Evolutionary conservation across 2,329 filamentous ascomycete species (phyloP), one percentile per base, ranked within the genome.

Genomic region (Penicillium oxalicum): DNA sequence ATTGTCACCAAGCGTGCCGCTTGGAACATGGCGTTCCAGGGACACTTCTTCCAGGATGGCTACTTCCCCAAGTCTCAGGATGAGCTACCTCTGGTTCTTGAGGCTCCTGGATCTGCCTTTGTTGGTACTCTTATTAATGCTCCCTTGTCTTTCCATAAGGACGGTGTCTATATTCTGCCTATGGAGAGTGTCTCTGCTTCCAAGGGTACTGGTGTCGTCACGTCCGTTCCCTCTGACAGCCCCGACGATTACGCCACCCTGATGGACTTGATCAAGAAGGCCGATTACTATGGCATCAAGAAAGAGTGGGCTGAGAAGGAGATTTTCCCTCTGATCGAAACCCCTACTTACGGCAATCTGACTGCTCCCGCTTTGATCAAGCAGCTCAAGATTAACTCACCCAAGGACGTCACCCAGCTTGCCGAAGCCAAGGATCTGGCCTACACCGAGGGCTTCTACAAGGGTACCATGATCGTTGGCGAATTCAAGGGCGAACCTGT

Each of bases 381-480:
- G 75, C 83, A 93, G 69, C 78, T 96, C 68, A 97, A 97, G 78
- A 98, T 98, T 65, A 85, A 88, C 56, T 97, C 91, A 9, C 91
- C 93, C 53, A 98, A 98, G 72, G 93, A 98, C 65, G 81, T 84
- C 33, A 93, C 88, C 67, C 86, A 91, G 71, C 82, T 98, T 40
- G 87, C 87, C 40, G 87, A 96, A 69, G 93, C 93, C 40, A 98
- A 98, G 74, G 91, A 97, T 59, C 75, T 94, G 57, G 91, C 93
- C 0, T 98, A 98, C 78, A 95, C 93, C 72, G 91, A 96, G 66
- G 93, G 91, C 12, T 97, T 88, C 76, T 98, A 98, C 76, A 90
- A 95, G 73, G 93, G 93, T 57, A 86, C 80, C 49, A 88, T 98
- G 83, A 76, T 90, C 55, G 80, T 88, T 52, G 93, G 93, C 49